Conservation (phyloP, 306 rosid species). For the Luffa aegyptiaca region DNA sequence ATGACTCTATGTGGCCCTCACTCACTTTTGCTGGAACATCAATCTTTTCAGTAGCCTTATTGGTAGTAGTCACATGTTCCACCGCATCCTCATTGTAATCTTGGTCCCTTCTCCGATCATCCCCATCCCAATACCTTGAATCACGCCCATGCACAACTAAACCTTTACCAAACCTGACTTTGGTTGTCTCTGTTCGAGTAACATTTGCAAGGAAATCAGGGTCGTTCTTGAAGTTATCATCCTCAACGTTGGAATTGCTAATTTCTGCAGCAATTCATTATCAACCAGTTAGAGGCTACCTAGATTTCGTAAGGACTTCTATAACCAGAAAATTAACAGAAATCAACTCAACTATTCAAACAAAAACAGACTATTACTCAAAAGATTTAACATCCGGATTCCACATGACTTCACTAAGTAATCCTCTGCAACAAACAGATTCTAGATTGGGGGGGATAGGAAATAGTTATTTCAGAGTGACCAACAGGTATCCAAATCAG, state of each 20-base stretch:
- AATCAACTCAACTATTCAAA: background rate
- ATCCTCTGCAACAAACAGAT: constrained; percentile 1
- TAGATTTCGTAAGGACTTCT: background rate
- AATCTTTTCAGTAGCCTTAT: constrained; percentile 18
- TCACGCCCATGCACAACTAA: constrained; percentile 73
- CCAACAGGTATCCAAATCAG: background rate
- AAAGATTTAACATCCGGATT: background rate
- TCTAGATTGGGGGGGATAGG: background rate
- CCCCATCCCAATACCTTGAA: constrained; percentile 94
- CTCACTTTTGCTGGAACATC: constrained; percentile 24
- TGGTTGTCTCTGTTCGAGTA: constrained; percentile 51
- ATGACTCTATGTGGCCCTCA: constrained; percentile 19
- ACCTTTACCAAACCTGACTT: constrained; percentile 65
- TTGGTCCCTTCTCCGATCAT: constrained; percentile 91
- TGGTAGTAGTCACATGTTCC: constrained; percentile 23
- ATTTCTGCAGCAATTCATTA: constrained; percentile 38
- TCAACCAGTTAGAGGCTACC: constrained; percentile 8
- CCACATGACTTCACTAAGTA: background rate
- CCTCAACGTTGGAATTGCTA: constrained; percentile 28
- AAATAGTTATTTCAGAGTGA: background rate
- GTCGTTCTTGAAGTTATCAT: constrained; percentile 48
- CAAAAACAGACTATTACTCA: background rate
- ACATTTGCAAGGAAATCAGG: constrained; percentile 77
- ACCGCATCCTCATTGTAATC: constrained; percentile 66
- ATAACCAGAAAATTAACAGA: background rate